These are phyloP conservation scores for Myxozyma melibiosi DNA, from an alignment of 805 yeast genomes.

Conservation along the genomic window DNA sequence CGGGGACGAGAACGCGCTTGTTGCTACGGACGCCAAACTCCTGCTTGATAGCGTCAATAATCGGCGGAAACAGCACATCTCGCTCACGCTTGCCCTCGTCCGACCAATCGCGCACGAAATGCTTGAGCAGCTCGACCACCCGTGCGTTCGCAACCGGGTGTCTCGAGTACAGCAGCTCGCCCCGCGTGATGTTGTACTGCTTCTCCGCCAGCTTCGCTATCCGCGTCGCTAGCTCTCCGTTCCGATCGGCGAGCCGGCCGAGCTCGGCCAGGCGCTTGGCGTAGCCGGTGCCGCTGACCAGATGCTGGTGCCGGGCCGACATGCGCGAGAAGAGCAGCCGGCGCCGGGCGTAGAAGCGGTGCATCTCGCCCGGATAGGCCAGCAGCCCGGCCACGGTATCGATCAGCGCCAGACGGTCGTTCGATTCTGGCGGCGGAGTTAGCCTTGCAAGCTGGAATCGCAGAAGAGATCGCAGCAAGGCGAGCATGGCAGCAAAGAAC, in stretches of 20 bases:
- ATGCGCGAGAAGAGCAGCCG: conserved; percentile 41
- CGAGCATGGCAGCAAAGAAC: conserved; percentile 11
- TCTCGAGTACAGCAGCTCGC: conserved; percentile 51
- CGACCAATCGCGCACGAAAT: conserved; percentile 80
- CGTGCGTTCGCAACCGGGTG: conserved; percentile 31
- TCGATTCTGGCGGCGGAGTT: conserved; percentile 14
- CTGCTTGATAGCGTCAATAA: conserved; percentile 48
- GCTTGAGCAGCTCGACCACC: conserved; percentile 59
- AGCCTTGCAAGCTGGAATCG: conserved; percentile 10
- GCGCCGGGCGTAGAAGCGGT: conserved; percentile 31
- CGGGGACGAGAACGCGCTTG: conserved; percentile 70
- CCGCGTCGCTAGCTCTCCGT: conserved; percentile 51
- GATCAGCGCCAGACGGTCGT: conserved; percentile 27
- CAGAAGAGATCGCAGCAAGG: conserved; percentile 9
- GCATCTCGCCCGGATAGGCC: conserved; percentile 26
- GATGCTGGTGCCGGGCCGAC: conserved; percentile 58
- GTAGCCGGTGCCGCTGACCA: conserved; percentile 58
- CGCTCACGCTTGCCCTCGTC: conserved; percentile 52
- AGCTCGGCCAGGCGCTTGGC: conserved; percentile 53
- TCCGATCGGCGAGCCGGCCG: conserved; percentile 52
- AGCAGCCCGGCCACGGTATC: conserved; percentile 36
- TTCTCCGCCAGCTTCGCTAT: conserved; percentile 48
- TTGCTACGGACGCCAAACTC: conserved; percentile 37
- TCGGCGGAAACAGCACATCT: conserved; percentile 56
- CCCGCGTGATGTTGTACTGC: conserved; percentile 44